A percentile compares a stretch with the other conserved stretches of the same genome.
These are phyloP conservation scores for Acrasis kona DNA, from an alignment of 78 protist species.

Conservation along the genomic window DNA sequence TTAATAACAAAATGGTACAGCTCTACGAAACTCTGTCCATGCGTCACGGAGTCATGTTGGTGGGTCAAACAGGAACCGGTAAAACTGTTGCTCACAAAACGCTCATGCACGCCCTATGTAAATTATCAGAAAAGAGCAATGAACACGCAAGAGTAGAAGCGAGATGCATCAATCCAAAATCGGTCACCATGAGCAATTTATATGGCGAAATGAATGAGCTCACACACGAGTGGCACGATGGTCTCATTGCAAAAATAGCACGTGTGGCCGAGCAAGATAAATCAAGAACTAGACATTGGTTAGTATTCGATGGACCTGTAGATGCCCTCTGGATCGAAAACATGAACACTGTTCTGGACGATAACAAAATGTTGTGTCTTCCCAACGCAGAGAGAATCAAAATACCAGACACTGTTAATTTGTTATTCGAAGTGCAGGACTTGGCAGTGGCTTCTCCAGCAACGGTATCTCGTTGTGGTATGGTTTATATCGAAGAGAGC, in stretches of 20 bases:
- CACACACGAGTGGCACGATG: constrained; percentile 78
- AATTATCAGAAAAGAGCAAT: neutral
- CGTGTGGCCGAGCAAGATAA: neutral
- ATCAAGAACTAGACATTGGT: constrained; percentile 28
- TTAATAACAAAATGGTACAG: constrained; percentile 35
- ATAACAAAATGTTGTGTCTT: constrained; percentile 46
- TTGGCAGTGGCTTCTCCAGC: constrained; percentile 64
- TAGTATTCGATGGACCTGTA: constrained; percentile 80
- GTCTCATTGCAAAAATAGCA: constrained; percentile 29
- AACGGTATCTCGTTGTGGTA: constrained; percentile 78
- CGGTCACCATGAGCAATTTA: constrained; percentile 57
- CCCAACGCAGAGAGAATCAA: constrained; percentile 34
- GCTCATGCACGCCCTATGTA: constrained; percentile 27
- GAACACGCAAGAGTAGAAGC: constrained; percentile 5
- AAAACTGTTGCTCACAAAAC: constrained; percentile 21
- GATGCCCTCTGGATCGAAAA: constrained; percentile 84
- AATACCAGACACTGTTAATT: constrained; percentile 15
- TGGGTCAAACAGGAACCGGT: constrained; percentile 37
- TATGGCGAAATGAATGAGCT: constrained; percentile 57
- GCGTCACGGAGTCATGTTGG: constrained; percentile 59
- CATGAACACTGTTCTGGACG: constrained; percentile 51
- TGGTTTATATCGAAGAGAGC: constrained; percentile 54
- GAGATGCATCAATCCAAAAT: constrained; percentile 57
- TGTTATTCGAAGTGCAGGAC: constrained; percentile 71
- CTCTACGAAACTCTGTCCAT: constrained; percentile 41